phyloP scores from a whole-genome alignment of 2,329 filamentous ascomycete genomes.

The Fusarium setosum region DNA sequence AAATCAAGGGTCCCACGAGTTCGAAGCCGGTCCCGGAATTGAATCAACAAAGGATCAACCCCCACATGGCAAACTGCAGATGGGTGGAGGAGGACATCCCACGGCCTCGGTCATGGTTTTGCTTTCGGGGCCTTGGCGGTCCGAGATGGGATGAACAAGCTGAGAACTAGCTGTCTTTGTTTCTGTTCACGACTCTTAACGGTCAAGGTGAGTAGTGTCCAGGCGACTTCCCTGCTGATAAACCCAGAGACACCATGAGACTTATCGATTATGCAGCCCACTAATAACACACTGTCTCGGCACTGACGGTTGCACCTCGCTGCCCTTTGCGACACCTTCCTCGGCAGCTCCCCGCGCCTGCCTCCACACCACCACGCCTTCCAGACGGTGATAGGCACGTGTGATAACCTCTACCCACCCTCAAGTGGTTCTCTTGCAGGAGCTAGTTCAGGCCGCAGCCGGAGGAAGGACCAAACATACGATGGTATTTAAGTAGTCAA shows the following conservation, averaged over 20 bases:
- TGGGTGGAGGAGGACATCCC: slow-evolving; percentile 5
- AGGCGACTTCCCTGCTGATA: no score
- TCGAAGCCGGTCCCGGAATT: slow-evolving; percentile 21
- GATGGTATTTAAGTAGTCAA: slow-evolving; percentile 30
- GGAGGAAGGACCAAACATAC: slow-evolving; percentile 3
- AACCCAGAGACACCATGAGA: no score
- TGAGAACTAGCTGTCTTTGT: no score
- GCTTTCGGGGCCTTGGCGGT: not conserved
- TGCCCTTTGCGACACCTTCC: not conserved
- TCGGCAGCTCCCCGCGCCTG: slow-evolving; percentile 1
- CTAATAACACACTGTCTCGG: no score
- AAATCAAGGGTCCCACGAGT: slow-evolving; percentile 28
- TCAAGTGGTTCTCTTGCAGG: slow-evolving; percentile 17
- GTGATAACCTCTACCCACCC: slow-evolving; percentile 19
- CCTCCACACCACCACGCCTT: slow-evolving; percentile 13
- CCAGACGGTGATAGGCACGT: slow-evolving; percentile 26
- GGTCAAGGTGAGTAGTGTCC: no score
- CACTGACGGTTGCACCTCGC: no score
- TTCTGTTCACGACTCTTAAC: no score
- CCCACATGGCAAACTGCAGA: not conserved
- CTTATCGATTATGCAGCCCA: no score
- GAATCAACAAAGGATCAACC: not conserved
- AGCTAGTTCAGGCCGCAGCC: slow-evolving; percentile 9
- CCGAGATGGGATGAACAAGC: not conserved
- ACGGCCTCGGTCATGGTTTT: slow-evolving; percentile 17